Percentiles rank a stretch among this genome's conserved stretches.
These are phyloP conservation scores for Mortierella sp. DNA, from an alignment of 371 early-diverging fungal species.

Conservation along the genomic window DNA sequence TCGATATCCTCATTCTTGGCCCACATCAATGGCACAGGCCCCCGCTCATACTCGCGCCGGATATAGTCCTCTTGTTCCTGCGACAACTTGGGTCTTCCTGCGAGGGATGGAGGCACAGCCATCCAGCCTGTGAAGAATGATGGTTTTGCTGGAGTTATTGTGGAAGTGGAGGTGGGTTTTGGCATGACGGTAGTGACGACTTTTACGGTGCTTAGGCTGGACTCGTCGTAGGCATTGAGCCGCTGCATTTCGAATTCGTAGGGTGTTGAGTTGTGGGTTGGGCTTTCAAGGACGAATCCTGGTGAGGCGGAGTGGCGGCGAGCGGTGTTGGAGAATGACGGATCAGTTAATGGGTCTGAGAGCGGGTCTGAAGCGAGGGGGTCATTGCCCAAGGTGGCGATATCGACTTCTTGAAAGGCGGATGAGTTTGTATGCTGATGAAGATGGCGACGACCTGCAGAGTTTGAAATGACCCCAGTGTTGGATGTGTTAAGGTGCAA, in stretches of 20 bases:
- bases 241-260: slow-evolving; percentile 27
- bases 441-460: background rate
- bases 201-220: background rate
- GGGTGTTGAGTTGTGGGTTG: background rate
- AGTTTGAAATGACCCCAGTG: background rate
- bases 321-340: background rate
- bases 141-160: background rate
- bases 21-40: slow-evolving; percentile 37
- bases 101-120: slow-evolving; percentile 34
- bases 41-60: slow-evolving; percentile 25
- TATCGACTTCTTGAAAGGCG: background rate
- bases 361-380: background rate
- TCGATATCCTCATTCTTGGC: slow-evolving; percentile 31
- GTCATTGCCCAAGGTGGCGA: background rate
- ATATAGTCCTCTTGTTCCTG: slow-evolving; percentile 20
- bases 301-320: background rate
- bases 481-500: background rate
- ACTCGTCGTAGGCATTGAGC: slow-evolving; percentile 8
- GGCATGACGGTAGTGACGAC: background rate
- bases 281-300: slow-evolving; percentile 27
- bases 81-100: slow-evolving; percentile 24
- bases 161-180: background rate
- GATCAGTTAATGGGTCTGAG: background rate
- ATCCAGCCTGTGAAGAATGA: slow-evolving; percentile 34
- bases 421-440: background rate